Evolutionary conservation across 805 yeast species (phyloP).

Genomic region (Wickerhamiella alocasiicola): DNA sequence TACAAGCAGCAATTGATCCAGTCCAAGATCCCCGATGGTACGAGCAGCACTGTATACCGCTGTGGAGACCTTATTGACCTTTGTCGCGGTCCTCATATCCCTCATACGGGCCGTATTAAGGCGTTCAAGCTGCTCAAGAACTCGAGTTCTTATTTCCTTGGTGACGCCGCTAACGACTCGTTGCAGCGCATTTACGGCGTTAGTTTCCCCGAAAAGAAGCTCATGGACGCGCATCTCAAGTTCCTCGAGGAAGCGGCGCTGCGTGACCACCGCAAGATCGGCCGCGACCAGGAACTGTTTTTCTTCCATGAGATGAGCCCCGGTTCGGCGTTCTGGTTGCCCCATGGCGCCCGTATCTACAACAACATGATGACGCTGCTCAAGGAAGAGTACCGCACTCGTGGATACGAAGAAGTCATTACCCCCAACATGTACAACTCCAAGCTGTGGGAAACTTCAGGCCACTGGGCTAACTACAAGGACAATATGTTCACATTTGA

Average conservation of each 20-base stretch:
- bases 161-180: constrained; percentile 85
- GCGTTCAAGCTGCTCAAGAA: constrained; percentile 87
- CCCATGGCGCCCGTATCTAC: constrained; percentile 97
- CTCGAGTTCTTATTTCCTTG: constrained; percentile 91
- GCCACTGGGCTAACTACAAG: constrained; percentile 96
- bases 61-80: constrained; percentile 95
- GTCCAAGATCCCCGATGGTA: constrained; percentile 89
- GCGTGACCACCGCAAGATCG: constrained; percentile 87
- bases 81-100: constrained; percentile 96
- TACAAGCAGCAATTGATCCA: constrained; percentile 80
- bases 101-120: constrained; percentile 94
- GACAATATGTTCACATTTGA: constrained; percentile 96
- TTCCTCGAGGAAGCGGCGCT: constrained; percentile 91
- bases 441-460: constrained; percentile 96
- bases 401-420: constrained; percentile 97
- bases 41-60: constrained; percentile 91
- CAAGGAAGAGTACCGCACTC: constrained; percentile 72
- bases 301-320: constrained; percentile 95
- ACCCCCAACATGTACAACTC: constrained; percentile 98
- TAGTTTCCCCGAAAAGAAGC: constrained; percentile 95
- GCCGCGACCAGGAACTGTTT: constrained; percentile 91
- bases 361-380: constrained; percentile 69
- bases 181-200: constrained; percentile 96
- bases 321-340: constrained; percentile 97
- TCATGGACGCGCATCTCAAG: constrained; percentile 87